These are phyloP conservation scores for Pouteria campechiana DNA, from an alignment of 179 eudicot species.

Conservation along the genomic window DNA sequence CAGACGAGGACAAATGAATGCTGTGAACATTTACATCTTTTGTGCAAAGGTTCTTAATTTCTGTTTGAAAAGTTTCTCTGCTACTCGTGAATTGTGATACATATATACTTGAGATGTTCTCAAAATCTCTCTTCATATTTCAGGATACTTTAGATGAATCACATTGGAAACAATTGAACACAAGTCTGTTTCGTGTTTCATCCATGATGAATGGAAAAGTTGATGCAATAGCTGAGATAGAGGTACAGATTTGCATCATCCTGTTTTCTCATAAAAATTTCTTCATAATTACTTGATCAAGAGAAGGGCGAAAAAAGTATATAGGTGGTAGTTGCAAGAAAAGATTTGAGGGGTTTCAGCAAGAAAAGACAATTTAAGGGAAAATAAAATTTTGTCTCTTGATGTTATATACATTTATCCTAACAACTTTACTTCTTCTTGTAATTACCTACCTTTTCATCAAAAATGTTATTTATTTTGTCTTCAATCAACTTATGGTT, in stretches of 20 bases:
- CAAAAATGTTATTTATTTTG: too few species aligned
- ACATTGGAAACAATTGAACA: conserved; percentile 68
- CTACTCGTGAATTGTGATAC: not conserved
- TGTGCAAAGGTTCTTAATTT: conserved; percentile 67
- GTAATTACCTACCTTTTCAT: too few species aligned
- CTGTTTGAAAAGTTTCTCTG: conserved; percentile 1
- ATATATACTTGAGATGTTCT: conserved; percentile 1
- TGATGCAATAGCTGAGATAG: conserved; percentile 51
- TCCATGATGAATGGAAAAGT: conserved; percentile 80
- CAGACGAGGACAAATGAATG: conserved; percentile 86
- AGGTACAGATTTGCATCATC: conserved; percentile 51
- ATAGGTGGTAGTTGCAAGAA: too few species aligned
- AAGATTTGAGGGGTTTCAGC: too few species aligned
- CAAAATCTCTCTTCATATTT: conserved; percentile 10
- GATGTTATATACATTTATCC: too few species aligned
- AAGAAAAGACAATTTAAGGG: too few species aligned
- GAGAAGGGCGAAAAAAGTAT: too few species aligned
- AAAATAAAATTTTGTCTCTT: too few species aligned
- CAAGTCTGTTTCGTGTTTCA: conserved; percentile 71
- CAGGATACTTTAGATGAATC: conserved; percentile 86
- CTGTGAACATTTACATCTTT: conserved; percentile 84
- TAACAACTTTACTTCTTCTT: too few species aligned
- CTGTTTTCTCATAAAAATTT: too few species aligned
- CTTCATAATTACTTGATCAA: too few species aligned
- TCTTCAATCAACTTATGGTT: too few species aligned